Evolutionary conservation across 352 stramenopile genomes (phyloP), one percentile per base, ranked within the genome.

Genomic region (Phytopythium montanum): DNA sequence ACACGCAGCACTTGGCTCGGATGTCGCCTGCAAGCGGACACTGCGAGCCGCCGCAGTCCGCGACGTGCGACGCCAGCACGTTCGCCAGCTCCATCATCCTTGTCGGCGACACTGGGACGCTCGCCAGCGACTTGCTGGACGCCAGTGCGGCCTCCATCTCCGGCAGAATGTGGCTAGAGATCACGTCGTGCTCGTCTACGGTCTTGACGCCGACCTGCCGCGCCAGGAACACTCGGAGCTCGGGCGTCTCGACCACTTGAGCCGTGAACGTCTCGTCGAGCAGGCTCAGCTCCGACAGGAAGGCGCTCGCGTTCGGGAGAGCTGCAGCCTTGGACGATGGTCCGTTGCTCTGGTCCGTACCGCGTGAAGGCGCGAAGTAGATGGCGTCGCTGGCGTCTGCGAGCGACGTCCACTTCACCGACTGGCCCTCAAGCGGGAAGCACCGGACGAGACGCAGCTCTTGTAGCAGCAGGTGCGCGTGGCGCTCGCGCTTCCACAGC

Each of bases 401-500:
- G 41, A 88, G 60, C 29, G 73, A 88, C 23, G 77, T 53, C 70
- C 70, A 92, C 41, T 31, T 69, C 28, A 29, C 64, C 19, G 3
- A 59, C 19, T 54, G 45, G 14, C 42, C 49, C n/a, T 78, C 64
- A 23, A 92, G 50, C 2, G 76, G 81, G 45, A 94, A 91, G 42
- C 81, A 94, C 66, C 76, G 76, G 59, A 92, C 77, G n/a, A 87
- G 61, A 18, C 81, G 72, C 31, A 94, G 61, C 62, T 93, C 84
- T 48, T 91, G 72, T 4, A 80, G 56, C 19, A 87, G 44, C 29
- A 91, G 62, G 1, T 53, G 45, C 1, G 67, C 64, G 51, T 86
- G 73, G 9, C 75, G 73, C 54, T 89, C 77, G 33, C 72, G 73
- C 39, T 75, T 76, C 70, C 72, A 85, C 28, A 93, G 31, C 44